Evolutionary conservation across 768 basidiomycete genomes (phyloP).

Genomic region (Pleurotus citrinopileatus): DNA sequence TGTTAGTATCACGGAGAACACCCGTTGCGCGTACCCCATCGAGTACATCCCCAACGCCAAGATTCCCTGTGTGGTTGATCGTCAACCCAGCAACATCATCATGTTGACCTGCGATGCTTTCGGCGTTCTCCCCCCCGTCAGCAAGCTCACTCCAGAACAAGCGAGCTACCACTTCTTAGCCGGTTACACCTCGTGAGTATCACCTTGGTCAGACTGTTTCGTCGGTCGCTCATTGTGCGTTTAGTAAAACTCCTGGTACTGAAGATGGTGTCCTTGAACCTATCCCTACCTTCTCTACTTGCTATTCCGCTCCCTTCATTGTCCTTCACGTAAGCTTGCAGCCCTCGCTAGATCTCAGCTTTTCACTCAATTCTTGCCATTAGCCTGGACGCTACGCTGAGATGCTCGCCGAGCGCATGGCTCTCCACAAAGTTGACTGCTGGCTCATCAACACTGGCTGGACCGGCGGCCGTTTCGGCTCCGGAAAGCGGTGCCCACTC

Average conservation of each 20-base stretch:
- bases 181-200: conserved; percentile 85
- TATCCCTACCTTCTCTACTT: conserved; percentile 98
- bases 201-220: background rate
- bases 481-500: conserved; percentile 93
- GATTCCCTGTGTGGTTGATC: conserved; percentile 85
- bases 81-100: conserved; percentile 92
- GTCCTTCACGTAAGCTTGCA: conserved; percentile 73
- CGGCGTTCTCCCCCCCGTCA: conserved; percentile 96
- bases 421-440: conserved; percentile 84
- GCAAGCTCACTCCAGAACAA: conserved; percentile 88
- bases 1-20: conserved; percentile 96
- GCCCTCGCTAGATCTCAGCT: background rate
- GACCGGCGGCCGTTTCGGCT: conserved; percentile 92
- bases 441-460: conserved; percentile 99
- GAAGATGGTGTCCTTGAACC: conserved; percentile 98
- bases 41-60: conserved; percentile 95
- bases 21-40: conserved; percentile 98
- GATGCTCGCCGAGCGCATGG: conserved; percentile 96
- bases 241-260: conserved; percentile 95
- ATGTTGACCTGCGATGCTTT: conserved; percentile 98
- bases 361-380: conserved; percentile 6
- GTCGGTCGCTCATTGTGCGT: conserved; percentile 13
- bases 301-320: conserved; percentile 99
- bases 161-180: conserved; percentile 98
- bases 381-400: conserved; percentile 91